Evolutionary conservation across 2,329 filamentous ascomycete genomes (phyloP).

Genomic region (Curvularia hawaiiensis): DNA sequence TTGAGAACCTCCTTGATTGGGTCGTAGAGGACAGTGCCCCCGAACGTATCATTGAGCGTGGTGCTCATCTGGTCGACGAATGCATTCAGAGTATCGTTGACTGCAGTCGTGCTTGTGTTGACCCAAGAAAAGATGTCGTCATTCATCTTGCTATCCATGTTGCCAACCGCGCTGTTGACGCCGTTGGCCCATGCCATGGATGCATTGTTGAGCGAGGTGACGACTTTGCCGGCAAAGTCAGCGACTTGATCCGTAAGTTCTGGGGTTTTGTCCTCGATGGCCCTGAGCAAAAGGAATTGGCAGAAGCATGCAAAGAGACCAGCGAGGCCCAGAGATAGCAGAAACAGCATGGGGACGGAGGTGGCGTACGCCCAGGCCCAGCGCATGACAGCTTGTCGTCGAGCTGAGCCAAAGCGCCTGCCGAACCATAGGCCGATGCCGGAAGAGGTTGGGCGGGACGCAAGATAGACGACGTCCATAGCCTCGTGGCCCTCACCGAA

Average conservation of each 20-base stretch:
- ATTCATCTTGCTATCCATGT: slow-evolving; percentile 76
- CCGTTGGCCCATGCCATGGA: slow-evolving; percentile 77
- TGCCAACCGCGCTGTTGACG: slow-evolving; percentile 73
- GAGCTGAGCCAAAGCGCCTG: slow-evolving; percentile 64
- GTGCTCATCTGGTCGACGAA: slow-evolving; percentile 80
- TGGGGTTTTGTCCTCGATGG: slow-evolving; percentile 77
- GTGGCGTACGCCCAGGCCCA: slow-evolving; percentile 91
- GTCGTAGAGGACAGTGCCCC: slow-evolving; percentile 77
- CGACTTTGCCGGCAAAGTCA: slow-evolving; percentile 78
- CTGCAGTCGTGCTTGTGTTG: slow-evolving; percentile 76
- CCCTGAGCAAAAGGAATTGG: slow-evolving; percentile 77
- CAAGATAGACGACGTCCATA: slow-evolving; percentile 88
- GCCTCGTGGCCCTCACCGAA: slow-evolving; percentile 74
- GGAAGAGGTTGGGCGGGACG: slow-evolving; percentile 78
- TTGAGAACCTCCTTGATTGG: slow-evolving; percentile 80
- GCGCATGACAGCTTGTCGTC: slow-evolving; percentile 73
- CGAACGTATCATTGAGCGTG: slow-evolving; percentile 78
- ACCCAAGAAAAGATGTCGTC: slow-evolving; percentile 86
- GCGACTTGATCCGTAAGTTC: slow-evolving; percentile 75
- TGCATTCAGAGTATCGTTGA: slow-evolving; percentile 83
- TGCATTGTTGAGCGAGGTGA: slow-evolving; percentile 71
- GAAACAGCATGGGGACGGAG: slow-evolving; percentile 80
- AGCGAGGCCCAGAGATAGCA: slow-evolving; percentile 80
- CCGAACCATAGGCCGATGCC: slow-evolving; percentile 73
- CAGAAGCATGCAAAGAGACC: slow-evolving; percentile 83